Evolutionary conservation across 306 rosid genomes (phyloP), one percentile per base, ranked within the genome.

Genomic region (Ziziphus jujuba): DNA sequence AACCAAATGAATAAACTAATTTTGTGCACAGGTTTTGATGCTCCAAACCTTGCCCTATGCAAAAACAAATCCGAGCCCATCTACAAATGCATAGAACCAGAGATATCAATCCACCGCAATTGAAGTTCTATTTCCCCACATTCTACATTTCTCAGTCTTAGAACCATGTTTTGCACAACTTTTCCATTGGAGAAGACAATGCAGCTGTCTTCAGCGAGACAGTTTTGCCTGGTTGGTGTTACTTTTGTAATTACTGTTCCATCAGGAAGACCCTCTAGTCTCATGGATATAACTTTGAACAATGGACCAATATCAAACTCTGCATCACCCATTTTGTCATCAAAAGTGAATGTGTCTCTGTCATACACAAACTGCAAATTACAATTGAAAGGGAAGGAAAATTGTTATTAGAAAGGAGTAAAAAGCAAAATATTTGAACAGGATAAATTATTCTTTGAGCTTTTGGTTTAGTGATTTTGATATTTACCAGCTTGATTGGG

Each of bases 241-340:
- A 87, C 76, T 64, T 24, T 89, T 7, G 82, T 70, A 11, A 87
- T 48, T 56, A 89, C 76, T 0, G 92, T 81, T 50, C 83, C 90
- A 16, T 74, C 68, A 3, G 84, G 79, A 17, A 85, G 76, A 56
- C 77, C 78, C 59, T 63, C 53, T 60, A 75, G 45, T 0, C 63
- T 58, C 87, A 76, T 78, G 83, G 59, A 81, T 7, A 82, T 23
- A 1, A 80, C 95, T 64, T 84, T 77, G 5, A 84, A 2, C 33
- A 85, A 85, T 0, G 84, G 78, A 6, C 76, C 76, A 15, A 85
- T 80, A 9, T 66, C 77, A 73, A 92, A 84, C 75, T 89, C 95
- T 7, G 96, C 95, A 21, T 89, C 89, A 22, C 98, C 98, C 96
- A 92, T 84, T 77, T 79, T 89, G 77, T 92, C 98, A 56, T 92